phyloP scores from a whole-genome alignment of 495 filamentous ascomycete species.

The Penicillium steckii region DNA sequence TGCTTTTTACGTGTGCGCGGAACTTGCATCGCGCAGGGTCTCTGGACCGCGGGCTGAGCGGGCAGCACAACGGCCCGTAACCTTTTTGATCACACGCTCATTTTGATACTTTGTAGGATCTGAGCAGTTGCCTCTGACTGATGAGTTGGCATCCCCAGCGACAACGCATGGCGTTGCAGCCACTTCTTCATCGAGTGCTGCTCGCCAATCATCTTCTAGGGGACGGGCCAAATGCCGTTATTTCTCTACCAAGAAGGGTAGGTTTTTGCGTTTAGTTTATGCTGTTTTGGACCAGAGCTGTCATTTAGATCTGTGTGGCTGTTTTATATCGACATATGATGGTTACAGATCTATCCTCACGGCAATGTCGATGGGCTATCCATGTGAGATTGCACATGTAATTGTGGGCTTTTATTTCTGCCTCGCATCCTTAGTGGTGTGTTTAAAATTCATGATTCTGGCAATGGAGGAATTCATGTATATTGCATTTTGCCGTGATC shows the following conservation, averaged over 20 bases:
- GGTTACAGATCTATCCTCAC: background rate
- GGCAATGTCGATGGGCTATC: background rate
- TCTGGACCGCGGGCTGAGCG: constrained; percentile 1
- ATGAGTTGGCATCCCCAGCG: constrained; percentile 35
- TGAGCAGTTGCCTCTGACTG: constrained; percentile 13
- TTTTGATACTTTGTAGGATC: constrained; percentile 17
- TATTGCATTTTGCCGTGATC: background rate
- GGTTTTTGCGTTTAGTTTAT: constrained; percentile 12
- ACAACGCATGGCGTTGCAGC: constrained; percentile 28
- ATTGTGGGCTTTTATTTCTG: no score
- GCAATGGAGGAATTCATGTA: background rate
- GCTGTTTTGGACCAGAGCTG: constrained; percentile 4
- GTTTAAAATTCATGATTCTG: background rate
- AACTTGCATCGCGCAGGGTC: background rate
- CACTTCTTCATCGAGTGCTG: constrained; percentile 10
- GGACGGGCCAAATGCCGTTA: constrained; percentile 28
- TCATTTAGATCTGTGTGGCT: background rate
- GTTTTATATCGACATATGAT: background rate
- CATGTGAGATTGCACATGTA: background rate
- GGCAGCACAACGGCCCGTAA: constrained; percentile 25
- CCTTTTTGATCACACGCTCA: constrained; percentile 41
- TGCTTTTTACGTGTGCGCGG: background rate
- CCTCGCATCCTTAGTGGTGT: background rate
- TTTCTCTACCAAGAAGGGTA: constrained; percentile 28
- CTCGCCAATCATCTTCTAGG: constrained; percentile 22